Base-by-base conservation (phyloP, 805 yeast species). In the Schwanniomyces occidentalis region DNA sequence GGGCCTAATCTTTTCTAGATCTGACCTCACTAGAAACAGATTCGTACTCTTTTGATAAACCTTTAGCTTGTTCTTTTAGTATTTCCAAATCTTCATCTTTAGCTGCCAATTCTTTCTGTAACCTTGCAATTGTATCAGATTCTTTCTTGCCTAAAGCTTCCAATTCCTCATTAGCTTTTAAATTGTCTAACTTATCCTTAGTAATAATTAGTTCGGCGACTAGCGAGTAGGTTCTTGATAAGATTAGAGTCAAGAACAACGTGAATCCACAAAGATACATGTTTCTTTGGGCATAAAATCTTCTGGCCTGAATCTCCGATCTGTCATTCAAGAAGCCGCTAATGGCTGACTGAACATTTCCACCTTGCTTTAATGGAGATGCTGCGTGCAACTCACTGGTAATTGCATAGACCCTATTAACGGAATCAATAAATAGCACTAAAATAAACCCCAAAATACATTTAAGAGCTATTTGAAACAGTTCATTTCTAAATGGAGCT, bases 221-320 rank as follows among this genome's bases (percentile, higher is more conserved):
- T 46, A 89, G 71, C 3, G 78, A 70, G 59, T 85, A 88, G 2
- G 96, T 88, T 65, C 97, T 77, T 53, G 83, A 80, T 47, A 90
- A 79, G 34, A 88, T 83, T 54, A 90, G 71, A 2, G 96, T 85
- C 52, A 93, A 70, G 59, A 93, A 93, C 58, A 93, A 75, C 2
- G 98, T 89, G 64, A 90, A 88, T 1, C 99, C 99, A 48, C 96
- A 88, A 32, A 93, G 73, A 52, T 93, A 93, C 82, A 89, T 79
- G 71, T 93, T 93, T 68, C 99, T 80, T 68, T 93, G 99, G 14
- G 97, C 88, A 56, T 90, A 90, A 63, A 93, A 93, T 54, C 89
- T 77, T 62, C 96, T 78, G 15, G 96, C 93, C 61, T 85, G 89
- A 37, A 85, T 72, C 54, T 93, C 98, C 14, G 88, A 67, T 40